Percentiles rank a stretch among this genome's conserved stretches.
Conservation (phyloP, 2,329 filamentous ascomycete species). For the Chrysosporium keratinophilum region DNA sequence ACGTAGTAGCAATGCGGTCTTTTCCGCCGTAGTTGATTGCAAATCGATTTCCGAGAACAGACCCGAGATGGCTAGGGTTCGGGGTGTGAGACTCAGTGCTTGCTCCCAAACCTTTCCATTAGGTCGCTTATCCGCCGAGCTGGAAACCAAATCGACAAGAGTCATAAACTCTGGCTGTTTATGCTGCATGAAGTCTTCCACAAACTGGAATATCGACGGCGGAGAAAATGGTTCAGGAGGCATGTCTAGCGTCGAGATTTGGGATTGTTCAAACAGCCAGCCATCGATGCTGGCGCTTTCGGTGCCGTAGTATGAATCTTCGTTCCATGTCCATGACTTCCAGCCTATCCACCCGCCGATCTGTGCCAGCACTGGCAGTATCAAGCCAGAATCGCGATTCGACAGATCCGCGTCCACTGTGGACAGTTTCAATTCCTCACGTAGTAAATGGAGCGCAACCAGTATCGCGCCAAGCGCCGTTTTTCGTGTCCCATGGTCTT, state of each 20-base stretch:
- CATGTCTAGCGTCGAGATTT: slow-evolving; percentile 35
- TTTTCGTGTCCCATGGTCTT: slow-evolving; percentile 46
- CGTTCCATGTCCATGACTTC: slow-evolving; percentile 47
- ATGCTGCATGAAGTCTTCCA: slow-evolving; percentile 34
- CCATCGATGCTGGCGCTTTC: slow-evolving; percentile 47
- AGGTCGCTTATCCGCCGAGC: slow-evolving; percentile 21
- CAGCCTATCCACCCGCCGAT: slow-evolving; percentile 75
- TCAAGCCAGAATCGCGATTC: slow-evolving; percentile 36
- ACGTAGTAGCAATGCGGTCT: slow-evolving; percentile 63
- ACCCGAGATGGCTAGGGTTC: slow-evolving; percentile 58
- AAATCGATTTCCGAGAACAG: slow-evolving; percentile 52
- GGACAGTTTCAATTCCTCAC: slow-evolving; percentile 80
- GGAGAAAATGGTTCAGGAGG: slow-evolving; percentile 45
- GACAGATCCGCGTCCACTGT: slow-evolving; percentile 45
- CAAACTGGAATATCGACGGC: slow-evolving; percentile 50
- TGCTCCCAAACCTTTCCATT: slow-evolving; percentile 29
- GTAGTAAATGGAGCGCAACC: slow-evolving; percentile 68
- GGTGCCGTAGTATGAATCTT: slow-evolving; percentile 48
- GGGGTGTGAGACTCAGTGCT: slow-evolving; percentile 43
- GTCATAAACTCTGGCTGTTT: slow-evolving; percentile 38
- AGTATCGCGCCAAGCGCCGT: slow-evolving; percentile 60
- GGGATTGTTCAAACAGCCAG: slow-evolving; percentile 47
- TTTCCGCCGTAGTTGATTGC: slow-evolving; percentile 45
- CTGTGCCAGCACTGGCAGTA: slow-evolving; percentile 70
- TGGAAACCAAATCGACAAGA: slow-evolving; percentile 40